Evolutionary conservation across 1,284 basidiomycete genomes (phyloP), one percentile per base, ranked within the genome.

Genomic region (Vanrija sp.): DNA sequence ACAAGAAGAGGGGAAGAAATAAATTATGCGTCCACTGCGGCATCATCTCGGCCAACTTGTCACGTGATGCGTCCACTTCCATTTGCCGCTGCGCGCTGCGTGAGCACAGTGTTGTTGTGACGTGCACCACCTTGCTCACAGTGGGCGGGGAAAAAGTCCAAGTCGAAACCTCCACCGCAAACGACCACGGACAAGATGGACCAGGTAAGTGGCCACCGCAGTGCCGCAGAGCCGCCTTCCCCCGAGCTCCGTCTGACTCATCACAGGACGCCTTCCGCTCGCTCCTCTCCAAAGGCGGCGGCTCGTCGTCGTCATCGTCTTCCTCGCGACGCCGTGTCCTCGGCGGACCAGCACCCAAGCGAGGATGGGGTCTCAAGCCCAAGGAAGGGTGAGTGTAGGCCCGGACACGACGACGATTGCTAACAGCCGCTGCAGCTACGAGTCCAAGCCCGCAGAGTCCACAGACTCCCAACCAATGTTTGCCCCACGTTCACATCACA

Each of bases 261-360:
- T 24, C 38, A 9, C 54, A 75, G 67, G 58, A 69, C 61, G 71
- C 72, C 0, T 75, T 75, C 54, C 52, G 73, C 16, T 64, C 61
- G 14, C 61, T 75, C 22, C 62, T 75, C 12, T 60, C 58, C 10
- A 62, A 66, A 9, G 47, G 52, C 14, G 56, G 54, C 4, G 60
- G 58, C 18, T 50, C 61, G 20, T 64, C 63, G 10, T 47, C 59
- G 9, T 63, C 65, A 2, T 56, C 62, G 19, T 56, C 57, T 27
- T 27, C 31, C 31, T 31, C 31, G 31, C 31, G 31, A 4, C 22
- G 45, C 27, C 59, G 60, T 1, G 62, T 65, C 1, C 62, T 75
- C 1, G 72, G 73, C 15, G 62, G 50, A 6, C 41, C 66, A 3
- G 57, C 64, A 1, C 64, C 70, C 1, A 64, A 67, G 45, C 62